A percentile compares a stretch with the other conserved stretches of the same genome.
phyloP scores from a whole-genome alignment of 257 asterid genomes.

The Solanum etuberosum region DNA sequence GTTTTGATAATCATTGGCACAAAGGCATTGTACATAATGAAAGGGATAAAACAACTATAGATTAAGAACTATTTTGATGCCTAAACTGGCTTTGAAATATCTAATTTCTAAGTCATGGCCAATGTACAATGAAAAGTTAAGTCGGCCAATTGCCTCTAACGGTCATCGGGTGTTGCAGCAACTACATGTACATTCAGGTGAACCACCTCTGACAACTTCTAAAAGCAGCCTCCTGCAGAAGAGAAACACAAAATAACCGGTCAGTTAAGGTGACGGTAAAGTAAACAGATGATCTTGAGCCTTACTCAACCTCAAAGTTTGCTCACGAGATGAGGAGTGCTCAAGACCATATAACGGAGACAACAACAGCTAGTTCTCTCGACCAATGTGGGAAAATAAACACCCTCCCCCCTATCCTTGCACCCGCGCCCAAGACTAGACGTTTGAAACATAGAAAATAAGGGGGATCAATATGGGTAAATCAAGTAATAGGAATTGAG shows the following conservation, averaged over 20 bases:
- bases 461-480: not conserved
- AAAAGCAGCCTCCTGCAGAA: slow-evolving; percentile 14
- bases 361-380: not conserved
- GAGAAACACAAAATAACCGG: not conserved
- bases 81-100: not conserved
- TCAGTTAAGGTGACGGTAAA: not conserved
- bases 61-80: not conserved
- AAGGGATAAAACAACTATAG: not conserved
- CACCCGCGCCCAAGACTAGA: not conserved
- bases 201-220: slow-evolving; percentile 7
- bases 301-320: not conserved
- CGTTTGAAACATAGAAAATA: not conserved
- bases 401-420: not conserved
- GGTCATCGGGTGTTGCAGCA: slow-evolving; percentile 16
- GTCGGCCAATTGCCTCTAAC: slow-evolving; percentile 4
- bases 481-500: not conserved
- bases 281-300: not conserved
- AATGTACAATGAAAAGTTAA: slow-evolving; percentile 8
- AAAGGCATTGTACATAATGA: not conserved
- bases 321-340: not conserved
- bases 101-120: slow-evolving; percentile 10
- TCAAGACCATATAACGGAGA: not conserved
- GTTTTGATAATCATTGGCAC: not conserved
- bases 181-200: slow-evolving; percentile 22
- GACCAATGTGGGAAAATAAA: not conserved